Evolutionary conservation across 1,284 basidiomycete species (phyloP).

Genomic region (Trametes hirsuta): DNA sequence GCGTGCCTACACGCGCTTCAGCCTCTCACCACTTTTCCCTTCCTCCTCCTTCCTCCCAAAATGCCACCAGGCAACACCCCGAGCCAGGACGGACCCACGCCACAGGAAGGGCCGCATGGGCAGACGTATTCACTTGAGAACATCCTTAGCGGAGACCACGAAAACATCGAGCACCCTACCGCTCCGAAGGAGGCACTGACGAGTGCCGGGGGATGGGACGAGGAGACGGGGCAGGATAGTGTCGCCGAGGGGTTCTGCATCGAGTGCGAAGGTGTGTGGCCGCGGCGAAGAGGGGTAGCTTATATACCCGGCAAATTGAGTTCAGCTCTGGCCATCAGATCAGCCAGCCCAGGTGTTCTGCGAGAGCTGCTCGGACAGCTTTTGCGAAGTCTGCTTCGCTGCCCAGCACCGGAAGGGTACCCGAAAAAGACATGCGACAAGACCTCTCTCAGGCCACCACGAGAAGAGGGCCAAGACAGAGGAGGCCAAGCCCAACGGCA

Average conservation of each 20-base stretch:
- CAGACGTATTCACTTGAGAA: conserved; percentile 62
- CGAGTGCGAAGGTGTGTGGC: conserved; percentile 76
- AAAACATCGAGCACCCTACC: conserved; percentile 57
- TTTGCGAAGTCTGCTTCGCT: conserved; percentile 82
- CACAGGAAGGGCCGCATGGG: conserved; percentile 4
- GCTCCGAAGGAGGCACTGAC: conserved; percentile 37
- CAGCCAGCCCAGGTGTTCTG: conserved; percentile 78
- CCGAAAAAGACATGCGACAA: conserved; percentile 65
- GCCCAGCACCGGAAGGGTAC: conserved; percentile 81
- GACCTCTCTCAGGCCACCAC: conserved; percentile 42
- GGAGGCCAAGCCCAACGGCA: conserved; percentile 26
- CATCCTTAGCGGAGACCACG: conserved; percentile 65
- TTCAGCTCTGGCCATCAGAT: conserved; percentile 47
- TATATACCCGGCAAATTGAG: background rate
- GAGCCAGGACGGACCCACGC: conserved; percentile 7
- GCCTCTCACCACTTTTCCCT: conserved; percentile 14
- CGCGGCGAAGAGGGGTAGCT: no score
- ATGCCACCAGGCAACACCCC: conserved; percentile 21
- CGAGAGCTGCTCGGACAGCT: conserved; percentile 69
- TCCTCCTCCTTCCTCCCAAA: conserved; percentile 7
- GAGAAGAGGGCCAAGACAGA: conserved; percentile 30
- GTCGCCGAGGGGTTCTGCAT: conserved; percentile 70
- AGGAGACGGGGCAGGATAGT: conserved; percentile 53
- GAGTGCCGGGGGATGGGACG: conserved; percentile 61
- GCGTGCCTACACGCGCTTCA: conserved; percentile 6